Percentiles rank a stretch among this genome's conserved stretches.
Conservation (phyloP, 331 rosid species). For the Cucumis variabilis region DNA sequence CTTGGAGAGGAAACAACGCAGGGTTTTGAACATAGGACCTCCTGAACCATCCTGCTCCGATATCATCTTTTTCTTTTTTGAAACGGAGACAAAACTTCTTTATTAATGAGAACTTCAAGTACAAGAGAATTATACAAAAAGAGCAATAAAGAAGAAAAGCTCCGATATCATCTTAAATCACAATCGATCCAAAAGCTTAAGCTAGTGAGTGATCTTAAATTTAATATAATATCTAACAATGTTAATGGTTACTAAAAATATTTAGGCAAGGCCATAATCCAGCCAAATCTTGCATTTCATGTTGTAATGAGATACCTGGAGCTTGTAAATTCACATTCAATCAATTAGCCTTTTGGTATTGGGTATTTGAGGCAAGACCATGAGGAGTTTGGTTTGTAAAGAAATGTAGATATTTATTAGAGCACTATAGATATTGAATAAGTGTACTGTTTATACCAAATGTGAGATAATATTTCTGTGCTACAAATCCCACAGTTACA, state of each 20-base stretch:
- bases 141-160: no score
- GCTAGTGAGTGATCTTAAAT: no score
- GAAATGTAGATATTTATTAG: neutral
- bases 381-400: neutral
- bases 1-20: no score
- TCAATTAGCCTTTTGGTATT: neutral
- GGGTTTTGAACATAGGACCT: no score
- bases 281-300: neutral
- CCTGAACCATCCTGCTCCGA: no score
- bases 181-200: no score
- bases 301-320: neutral
- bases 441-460: slow-evolving; percentile 4
- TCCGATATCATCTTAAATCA: no score
- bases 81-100: no score
- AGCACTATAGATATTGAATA: neutral
- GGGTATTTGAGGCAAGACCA: slow-evolving; percentile 1
- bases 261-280: neutral
- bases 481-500: neutral
- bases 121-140: no score
- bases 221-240: neutral
- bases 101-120: no score
- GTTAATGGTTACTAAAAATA: neutral
- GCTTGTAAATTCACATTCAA: neutral
- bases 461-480: neutral
- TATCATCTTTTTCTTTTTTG: no score